A percentile compares a stretch with the other conserved stretches of the same genome.
These are phyloP conservation scores for Leccinum imitatum DNA, from an alignment of 768 basidiomycete genomes.

Conservation along the genomic window DNA sequence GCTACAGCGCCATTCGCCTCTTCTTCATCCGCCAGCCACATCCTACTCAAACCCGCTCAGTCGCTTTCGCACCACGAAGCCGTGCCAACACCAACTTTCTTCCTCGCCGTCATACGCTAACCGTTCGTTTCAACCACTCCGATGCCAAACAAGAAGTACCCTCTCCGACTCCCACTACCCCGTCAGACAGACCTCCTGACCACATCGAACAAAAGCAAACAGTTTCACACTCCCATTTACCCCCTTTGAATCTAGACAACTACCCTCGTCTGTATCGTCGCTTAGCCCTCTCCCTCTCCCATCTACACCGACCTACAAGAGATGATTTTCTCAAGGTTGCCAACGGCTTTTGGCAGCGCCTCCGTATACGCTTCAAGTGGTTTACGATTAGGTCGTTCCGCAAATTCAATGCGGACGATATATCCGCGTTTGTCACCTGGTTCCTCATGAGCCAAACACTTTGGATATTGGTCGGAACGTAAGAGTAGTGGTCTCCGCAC, in stretches of 20 bases:
- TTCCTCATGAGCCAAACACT: constrained; percentile 93
- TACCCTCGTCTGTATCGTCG: constrained; percentile 81
- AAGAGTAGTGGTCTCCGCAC: not conserved
- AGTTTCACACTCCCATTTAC: constrained; percentile 15
- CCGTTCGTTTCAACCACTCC: constrained; percentile 18
- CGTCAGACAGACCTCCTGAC: constrained; percentile 10
- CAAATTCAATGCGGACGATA: constrained; percentile 94
- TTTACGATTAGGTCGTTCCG: constrained; percentile 93
- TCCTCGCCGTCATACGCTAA: not conserved
- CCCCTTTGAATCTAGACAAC: constrained; percentile 52
- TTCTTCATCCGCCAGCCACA: constrained; percentile 49
- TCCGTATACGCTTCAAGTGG: constrained; percentile 95
- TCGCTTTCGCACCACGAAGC: not conserved
- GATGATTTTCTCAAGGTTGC: constrained; percentile 89
- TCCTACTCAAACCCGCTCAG: constrained; percentile 3
- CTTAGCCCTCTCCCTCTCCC: constrained; percentile 77
- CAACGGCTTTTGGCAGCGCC: constrained; percentile 86
- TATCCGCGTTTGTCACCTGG: constrained; percentile 95
- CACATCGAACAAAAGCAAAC: constrained; percentile 7
- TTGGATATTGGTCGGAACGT: constrained; percentile 90
- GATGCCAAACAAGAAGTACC: constrained; percentile 9
- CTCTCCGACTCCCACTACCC: not conserved
- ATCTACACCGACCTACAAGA: constrained; percentile 74
- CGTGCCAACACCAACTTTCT: not conserved
- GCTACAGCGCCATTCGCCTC: constrained; percentile 56